Base-by-base conservation (phyloP, 768 basidiomycete species). In the Artomyces pyxidatus region DNA sequence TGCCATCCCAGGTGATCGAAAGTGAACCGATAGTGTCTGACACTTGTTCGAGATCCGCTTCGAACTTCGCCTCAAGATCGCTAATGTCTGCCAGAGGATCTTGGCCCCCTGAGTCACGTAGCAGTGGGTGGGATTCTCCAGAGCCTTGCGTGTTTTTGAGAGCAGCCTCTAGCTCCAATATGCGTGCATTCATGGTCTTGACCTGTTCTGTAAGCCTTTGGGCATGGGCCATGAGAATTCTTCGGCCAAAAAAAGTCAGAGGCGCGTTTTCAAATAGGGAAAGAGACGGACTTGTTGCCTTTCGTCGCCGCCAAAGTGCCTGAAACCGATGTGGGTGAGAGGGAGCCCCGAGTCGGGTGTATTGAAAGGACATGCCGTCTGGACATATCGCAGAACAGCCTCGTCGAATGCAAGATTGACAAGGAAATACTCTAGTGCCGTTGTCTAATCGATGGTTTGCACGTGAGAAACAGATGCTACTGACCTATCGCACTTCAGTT, bases 361-460 rank as follows among this genome's bases (percentile, higher is more conserved):
- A 42, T 39, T 28, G 17, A 29, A 32, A 25, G 19, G 9, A 51
- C 63, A 29, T 44, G 74, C 76, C 73, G 45, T 76, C 70, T 6
- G 77, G 77, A 57, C 77, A 78, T 28, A 78, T 73, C 16, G 65
- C 61, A 38, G 74, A 63, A 55, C 77, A 78, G 52, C 76, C 77
- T 38, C 77, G 68, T 40, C 75, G 73, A 23, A 76, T 63, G 57
- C 77, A 79, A 32, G 77, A 74, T 58, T 75, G 73, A 54, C 77
- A 79, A 19, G 77, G 77, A 59, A 79, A 75, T 19, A 63, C 62
- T 25, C 74, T 77, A 57, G n/a, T 53, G 35, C 21, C 17, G 22
- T 50, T 19, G 27, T 21, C 29, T n/a, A 21, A 22, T 35, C 35
- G 35, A 26, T 26, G n/a, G 28, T 28, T 28, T 16, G 21, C 29